phyloP scores from a whole-genome alignment of 2,329 filamentous ascomycete genomes.

The Colletotrichum sp. region DNA sequence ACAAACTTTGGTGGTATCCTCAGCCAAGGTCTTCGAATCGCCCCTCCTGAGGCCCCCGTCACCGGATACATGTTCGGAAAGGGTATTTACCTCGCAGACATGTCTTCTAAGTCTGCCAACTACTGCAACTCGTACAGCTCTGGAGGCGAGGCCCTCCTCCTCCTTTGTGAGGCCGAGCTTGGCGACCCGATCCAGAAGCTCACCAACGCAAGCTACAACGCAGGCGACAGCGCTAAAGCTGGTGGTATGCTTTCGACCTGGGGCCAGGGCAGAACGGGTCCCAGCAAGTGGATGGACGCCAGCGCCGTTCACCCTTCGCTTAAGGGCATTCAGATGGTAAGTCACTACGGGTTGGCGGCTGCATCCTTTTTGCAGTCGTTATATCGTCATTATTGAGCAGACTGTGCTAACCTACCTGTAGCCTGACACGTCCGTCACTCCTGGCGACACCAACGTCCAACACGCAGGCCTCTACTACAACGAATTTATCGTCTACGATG shows the following conservation, averaged over 20 bases:
- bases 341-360: conserved; percentile 23
- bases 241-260: conserved; percentile 70
- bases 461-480: conserved; percentile 66
- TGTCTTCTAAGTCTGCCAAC: conserved; percentile 80
- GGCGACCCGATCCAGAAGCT: conserved; percentile 76
- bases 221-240: conserved; percentile 65
- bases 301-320: conserved; percentile 67
- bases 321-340: conserved; percentile 72
- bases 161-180: conserved; percentile 82
- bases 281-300: conserved; percentile 78
- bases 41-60: conserved; percentile 81
- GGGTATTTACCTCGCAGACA: conserved; percentile 87
- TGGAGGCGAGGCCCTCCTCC: conserved; percentile 73
- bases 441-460: conserved; percentile 51
- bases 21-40: conserved; percentile 87
- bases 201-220: conserved; percentile 60
- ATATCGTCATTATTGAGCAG: rapidly evolving
- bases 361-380: not conserved
- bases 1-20: conserved; percentile 91
- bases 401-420: conserved; percentile 26
- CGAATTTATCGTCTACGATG: conserved; percentile 76
- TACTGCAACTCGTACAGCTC: conserved; percentile 72
- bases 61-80: conserved; percentile 90
- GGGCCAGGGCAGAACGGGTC: conserved; percentile 70
- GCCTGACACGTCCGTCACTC: conserved; percentile 54